Evolutionary conservation across 2,329 filamentous ascomycete genomes (phyloP).

Genomic region (Sporothrix inflata): DNA sequence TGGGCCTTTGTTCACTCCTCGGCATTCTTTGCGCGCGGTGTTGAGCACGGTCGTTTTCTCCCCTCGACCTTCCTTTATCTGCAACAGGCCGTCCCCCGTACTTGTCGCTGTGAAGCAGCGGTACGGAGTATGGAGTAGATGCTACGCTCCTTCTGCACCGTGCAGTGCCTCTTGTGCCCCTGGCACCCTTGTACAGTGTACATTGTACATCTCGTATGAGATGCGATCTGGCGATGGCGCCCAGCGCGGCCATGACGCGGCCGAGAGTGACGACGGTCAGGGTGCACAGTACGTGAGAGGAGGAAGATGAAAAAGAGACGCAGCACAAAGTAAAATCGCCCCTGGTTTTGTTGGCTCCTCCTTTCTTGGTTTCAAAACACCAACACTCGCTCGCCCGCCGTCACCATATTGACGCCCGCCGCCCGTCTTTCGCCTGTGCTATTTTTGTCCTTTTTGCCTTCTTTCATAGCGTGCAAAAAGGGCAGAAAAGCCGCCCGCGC

Average conservation of each 20-base stretch:
- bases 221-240: conserved; percentile 6
- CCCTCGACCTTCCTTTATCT: neutral
- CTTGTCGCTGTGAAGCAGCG: neutral
- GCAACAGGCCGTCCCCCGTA: neutral
- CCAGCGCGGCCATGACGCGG: neutral
- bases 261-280: too few relatives aligned
- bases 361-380: conserved; percentile 11
- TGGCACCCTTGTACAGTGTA: neutral
- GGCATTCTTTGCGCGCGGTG: neutral
- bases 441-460: neutral
- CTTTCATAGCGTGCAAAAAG: neutral
- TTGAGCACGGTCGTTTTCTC: neutral
- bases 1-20: neutral
- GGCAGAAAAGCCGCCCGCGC: neutral
- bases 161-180: too few relatives aligned
- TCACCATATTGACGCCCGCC: neutral
- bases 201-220: neutral
- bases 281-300: too few relatives aligned
- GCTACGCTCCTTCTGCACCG: neutral
- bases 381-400: neutral
- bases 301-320: too few relatives aligned
- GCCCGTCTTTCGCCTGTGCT: neutral
- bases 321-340: too few relatives aligned
- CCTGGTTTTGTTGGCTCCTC: neutral
- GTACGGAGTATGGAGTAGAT: neutral